Percentiles rank a stretch among this genome's conserved stretches.
These are phyloP conservation scores for Colletotrichum sansevieriae DNA, from an alignment of 2,329 filamentous ascomycete species.

Conservation along the genomic window DNA sequence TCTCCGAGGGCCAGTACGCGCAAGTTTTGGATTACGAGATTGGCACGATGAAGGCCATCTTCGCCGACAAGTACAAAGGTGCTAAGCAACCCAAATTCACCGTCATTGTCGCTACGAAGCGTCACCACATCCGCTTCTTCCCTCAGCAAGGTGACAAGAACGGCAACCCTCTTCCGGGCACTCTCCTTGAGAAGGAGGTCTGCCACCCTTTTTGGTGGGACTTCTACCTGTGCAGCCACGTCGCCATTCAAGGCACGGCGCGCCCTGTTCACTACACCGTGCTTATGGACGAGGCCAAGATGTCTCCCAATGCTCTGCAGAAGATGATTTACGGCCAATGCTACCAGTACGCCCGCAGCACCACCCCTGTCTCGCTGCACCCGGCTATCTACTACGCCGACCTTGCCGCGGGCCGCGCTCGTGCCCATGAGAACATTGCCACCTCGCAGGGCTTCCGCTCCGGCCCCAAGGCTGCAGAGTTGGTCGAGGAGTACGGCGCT, in stretches of 20 bases:
- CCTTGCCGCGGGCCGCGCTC: slow-evolving; percentile 84
- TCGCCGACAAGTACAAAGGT: slow-evolving; percentile 56
- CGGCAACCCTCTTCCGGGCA: slow-evolving; percentile 86
- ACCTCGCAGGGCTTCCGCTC: slow-evolving; percentile 59
- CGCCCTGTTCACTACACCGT: slow-evolving; percentile 94
- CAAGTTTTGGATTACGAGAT: slow-evolving; percentile 87
- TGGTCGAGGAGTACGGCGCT: slow-evolving; percentile 54
- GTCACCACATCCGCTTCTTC: slow-evolving; percentile 95
- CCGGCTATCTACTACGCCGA: slow-evolving; percentile 98
- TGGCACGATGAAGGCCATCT: slow-evolving; percentile 72
- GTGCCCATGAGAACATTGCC: slow-evolving; percentile 74
- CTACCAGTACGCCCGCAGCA: slow-evolving; percentile 93
- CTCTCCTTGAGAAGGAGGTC: slow-evolving; percentile 88
- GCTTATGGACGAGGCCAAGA: slow-evolving; percentile 82
- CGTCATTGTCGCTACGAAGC: slow-evolving; percentile 90
- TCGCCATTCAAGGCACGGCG: slow-evolving; percentile 92
- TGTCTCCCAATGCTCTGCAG: slow-evolving; percentile 78
- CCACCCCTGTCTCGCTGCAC: slow-evolving; percentile 88
- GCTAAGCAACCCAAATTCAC: slow-evolving; percentile 74
- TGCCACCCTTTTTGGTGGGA: slow-evolving; percentile 93
- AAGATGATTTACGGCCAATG: slow-evolving; percentile 94
- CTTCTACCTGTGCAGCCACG: slow-evolving; percentile 76
- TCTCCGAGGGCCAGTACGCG: slow-evolving; percentile 86
- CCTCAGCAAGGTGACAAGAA: slow-evolving; percentile 76
- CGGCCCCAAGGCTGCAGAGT: slow-evolving; percentile 59